Evolutionary conservation across 2,329 filamentous ascomycete genomes (phyloP), one percentile per base, ranked within the genome.

Genomic region (Pseudogymnoascus sp.): DNA sequence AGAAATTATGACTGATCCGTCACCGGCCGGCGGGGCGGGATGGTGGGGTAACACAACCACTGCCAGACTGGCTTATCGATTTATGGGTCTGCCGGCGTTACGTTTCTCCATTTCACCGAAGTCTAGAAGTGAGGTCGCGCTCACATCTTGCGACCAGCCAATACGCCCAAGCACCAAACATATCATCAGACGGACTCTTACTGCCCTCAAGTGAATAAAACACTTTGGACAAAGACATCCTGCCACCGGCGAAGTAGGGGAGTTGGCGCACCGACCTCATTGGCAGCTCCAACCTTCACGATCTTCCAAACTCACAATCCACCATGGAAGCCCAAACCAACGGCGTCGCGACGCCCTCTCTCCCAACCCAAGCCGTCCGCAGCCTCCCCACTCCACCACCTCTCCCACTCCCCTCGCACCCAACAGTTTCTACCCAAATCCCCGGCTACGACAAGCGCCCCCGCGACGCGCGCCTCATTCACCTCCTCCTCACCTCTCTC

Each of bases 381-480:
- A 36, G 39, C 60, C 38, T 62, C 66, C 22, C 63, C 64, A 63
- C 38, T n/a, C 66, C 28, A 65, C 62, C 67, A 60, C 41, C 70
- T 64, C 58, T 63, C 58, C 39, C 66, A 62, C 71, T 71, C 35
- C 67, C 71, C 55, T 62, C 69, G 23, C 67, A 72, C 23, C 72
- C 72, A 35, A 66, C 66, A 55, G 71, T 69, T 63, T 74, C 69
- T 60, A 68, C 66, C 67, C 74, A 67, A 67, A 70, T 72, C 49
- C 67, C 60, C 16, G 71, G 70, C 7, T 64, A 68, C 9, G 72
- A 74, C 45, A 77, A 80, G 60, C 84, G 88, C 3, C 90, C 90
- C 0, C 88, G 90, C 75, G 90, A 94, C 74, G 84, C 88, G 14
- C 87, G 90, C 70, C 85, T 91, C 12, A 84, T 94, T 69, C 90